A percentile compares a stretch with the other conserved stretches of the same genome.
Evolutionary conservation across 495 filamentous ascomycete genomes (phyloP).

Genomic region (Daldinia childiae): DNA sequence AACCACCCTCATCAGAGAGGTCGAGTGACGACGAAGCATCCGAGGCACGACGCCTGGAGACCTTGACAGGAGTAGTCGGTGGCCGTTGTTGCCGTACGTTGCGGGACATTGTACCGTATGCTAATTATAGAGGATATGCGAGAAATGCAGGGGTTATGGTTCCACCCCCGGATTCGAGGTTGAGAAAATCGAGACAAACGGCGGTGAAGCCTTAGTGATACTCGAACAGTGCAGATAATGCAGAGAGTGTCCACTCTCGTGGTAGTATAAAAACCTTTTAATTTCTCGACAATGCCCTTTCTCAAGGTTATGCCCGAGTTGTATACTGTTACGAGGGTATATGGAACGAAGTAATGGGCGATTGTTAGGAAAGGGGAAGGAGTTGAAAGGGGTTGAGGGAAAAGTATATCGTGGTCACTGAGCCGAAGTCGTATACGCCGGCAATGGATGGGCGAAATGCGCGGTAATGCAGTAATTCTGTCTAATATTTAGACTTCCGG

Average conservation of each 20-base stretch:
- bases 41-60: constrained; percentile 51
- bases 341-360: constrained; percentile 13
- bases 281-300: constrained; percentile 3
- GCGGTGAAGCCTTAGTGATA: constrained; percentile 48
- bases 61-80: constrained; percentile 53
- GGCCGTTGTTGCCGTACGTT: constrained; percentile 62
- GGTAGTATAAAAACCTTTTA: constrained; percentile 16
- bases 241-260: constrained; percentile 3
- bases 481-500: constrained; percentile 43
- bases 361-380: constrained; percentile 19
- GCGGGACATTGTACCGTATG: constrained; percentile 56
- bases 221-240: constrained; percentile 2
- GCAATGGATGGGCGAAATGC: constrained; percentile 32
- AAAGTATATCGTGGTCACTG: constrained; percentile 43
- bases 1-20: constrained; percentile 72
- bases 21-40: constrained; percentile 57
- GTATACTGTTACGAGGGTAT: constrained; percentile 20
- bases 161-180: constrained; percentile 31
- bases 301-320: background rate
- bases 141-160: constrained; percentile 37
- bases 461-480: constrained; percentile 38
- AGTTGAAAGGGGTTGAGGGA: constrained; percentile 15
- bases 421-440: constrained; percentile 24
- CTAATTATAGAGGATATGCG: constrained; percentile 22
- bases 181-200: constrained; percentile 47